Evolutionary conservation across 2,329 filamentous ascomycete species (phyloP).

Genomic region (Samsoniella hepiali): DNA sequence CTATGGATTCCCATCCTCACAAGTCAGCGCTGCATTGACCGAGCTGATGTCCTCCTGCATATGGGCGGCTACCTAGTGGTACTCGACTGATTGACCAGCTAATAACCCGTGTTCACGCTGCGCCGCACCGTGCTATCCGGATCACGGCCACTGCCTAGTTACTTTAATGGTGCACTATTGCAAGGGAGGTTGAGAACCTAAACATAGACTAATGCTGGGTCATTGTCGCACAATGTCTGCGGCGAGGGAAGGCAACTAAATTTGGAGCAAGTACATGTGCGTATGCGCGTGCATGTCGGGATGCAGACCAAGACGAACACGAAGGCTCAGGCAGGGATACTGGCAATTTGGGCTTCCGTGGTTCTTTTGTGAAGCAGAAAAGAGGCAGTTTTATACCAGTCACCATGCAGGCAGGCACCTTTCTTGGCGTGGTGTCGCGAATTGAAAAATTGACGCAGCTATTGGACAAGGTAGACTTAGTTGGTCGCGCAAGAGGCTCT

Average conservation of each 20-base stretch:
- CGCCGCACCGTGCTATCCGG: slow-evolving; percentile 6
- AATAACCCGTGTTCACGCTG: background rate
- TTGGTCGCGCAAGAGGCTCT: background rate
- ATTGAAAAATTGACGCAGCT: background rate
- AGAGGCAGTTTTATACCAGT: background rate
- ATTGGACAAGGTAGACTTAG: background rate
- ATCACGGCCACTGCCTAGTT: background rate
- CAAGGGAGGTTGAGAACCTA: background rate
- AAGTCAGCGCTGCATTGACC: slow-evolving; percentile 3
- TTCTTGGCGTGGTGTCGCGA: background rate
- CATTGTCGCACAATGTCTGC: background rate
- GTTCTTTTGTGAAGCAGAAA: background rate
- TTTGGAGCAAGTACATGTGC: background rate
- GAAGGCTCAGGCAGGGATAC: background rate
- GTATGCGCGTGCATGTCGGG: background rate
- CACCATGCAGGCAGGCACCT: background rate
- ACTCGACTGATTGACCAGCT: background rate
- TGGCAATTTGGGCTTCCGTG: background rate
- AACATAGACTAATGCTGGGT: background rate
- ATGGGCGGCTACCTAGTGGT: background rate
- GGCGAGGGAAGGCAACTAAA: background rate
- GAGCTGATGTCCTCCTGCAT: background rate
- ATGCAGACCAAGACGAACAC: background rate
- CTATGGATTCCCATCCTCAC: slow-evolving; percentile 5
- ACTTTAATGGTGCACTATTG: background rate